Base-by-base conservation (phyloP, 352 stramenopile species). In the Globisporangium cylindrosporum region DNA sequence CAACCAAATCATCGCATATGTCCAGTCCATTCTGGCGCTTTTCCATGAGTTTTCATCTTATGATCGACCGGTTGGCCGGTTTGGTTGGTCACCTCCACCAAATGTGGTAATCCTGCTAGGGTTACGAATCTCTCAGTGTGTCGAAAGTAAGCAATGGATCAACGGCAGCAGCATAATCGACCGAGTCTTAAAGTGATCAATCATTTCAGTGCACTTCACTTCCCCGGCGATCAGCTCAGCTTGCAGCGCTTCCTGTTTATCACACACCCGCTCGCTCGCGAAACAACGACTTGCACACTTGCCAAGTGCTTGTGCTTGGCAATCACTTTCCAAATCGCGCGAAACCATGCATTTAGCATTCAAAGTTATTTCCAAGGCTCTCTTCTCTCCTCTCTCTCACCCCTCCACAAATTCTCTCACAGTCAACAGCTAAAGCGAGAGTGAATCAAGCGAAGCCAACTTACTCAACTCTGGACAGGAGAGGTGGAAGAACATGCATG, bases 21-120 rank as follows among this genome's bases (percentile, higher is more conserved):
- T 24, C 48, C 22, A 27, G 48, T 55, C 48, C n/a, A 55, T 55
- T 55, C 48, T 55, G 48, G n/a, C 48, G n/a, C 9, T 27, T 55
- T 51, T 49, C 38, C 38, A 18, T 46, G 41, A 49, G 32, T 38
- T 15, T 49, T 49, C 41, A 49, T 20, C 41, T 15, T 15, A 49
- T 49, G 41, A 49, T 49, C 15, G 41, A 20, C 14, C 0, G 1
- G 4, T 5, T 8, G 14, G 15, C 15, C 7, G 14, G 15, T 3
- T 49, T n/a, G 14, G 41, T n/a, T n/a, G 15, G 41, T 20, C 38
- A 46, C 9, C 7, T 12, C 3, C 12, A 6, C 15, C 38, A 46
- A 6, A 18, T 25, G 46, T 54, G 48, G n/a, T 54, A 54, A 54
- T 15, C 48, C n/a, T 6, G 48, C 48, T 25, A 25, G 48, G 48